Base-by-base conservation (phyloP, 805 yeast genomes). In the Starmerella geochares region DNA sequence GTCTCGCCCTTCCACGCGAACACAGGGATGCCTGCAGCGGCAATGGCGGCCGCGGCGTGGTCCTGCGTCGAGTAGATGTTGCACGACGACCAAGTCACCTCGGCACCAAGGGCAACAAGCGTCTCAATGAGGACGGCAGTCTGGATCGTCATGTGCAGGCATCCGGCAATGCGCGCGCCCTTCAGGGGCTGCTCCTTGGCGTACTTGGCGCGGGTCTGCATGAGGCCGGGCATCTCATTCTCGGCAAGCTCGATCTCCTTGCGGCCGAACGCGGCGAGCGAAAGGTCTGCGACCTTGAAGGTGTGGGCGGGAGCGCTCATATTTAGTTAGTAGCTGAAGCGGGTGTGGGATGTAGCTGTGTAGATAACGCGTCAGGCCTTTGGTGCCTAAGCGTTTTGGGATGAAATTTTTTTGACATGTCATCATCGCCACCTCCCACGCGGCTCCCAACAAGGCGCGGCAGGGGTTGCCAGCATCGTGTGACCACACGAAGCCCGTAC, bases 1-100 rank as follows among this genome's bases (percentile, higher is more conserved):
- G 97, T 86, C 81, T 90, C 97, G 71, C 98, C 97, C 80, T 90
- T 90, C 98, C 98, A 90, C 66, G 98, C 98, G 64, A 86, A 90
- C 60, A 90, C 98, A 68, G 98, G 97, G 54, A 90, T 94, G 76
- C 98, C 98, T 61, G 96, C 72, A 62, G 97, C 98, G 64, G 98
- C 98, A 71, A 90, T 92, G 65, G 97, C 97, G 67, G 98, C 96
- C 65, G 98, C 97, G 63, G 97, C 97, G 71, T 90, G 97, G 75
- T 90, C 98, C 78, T 90, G 98, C 61, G 98, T 90, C 63, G 97
- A 88, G 83, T 86, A 90, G 66, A 90, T 90, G 94, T 90, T 90
- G 80, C 98, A 90, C 45, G 96, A 86, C 58, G 96, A 80, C 98
- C 98, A 90, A 67, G 98, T 92, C 57, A 90, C 97, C 78, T 90